phyloP scores from a whole-genome alignment of 2,329 filamentous ascomycete species.

The Atkinsonella hypoxylon region DNA sequence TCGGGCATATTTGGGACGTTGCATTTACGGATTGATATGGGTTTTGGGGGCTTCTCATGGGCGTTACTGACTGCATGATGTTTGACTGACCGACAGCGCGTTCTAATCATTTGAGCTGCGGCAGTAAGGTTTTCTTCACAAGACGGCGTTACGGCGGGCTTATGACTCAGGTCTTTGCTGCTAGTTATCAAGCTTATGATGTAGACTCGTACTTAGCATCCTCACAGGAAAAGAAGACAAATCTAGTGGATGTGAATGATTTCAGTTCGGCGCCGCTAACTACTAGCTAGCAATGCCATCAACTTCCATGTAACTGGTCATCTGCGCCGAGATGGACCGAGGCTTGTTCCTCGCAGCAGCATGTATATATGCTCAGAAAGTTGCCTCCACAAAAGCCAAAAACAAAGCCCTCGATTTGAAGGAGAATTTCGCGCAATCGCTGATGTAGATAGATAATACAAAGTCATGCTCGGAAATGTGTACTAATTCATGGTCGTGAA shows the following conservation, averaged over 20 bases:
- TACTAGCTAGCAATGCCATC: not conserved
- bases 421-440: slow-evolving; percentile 2
- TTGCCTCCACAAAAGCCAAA: not conserved
- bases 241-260: not conserved
- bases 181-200: not conserved
- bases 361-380: not conserved
- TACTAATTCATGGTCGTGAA: not conserved
- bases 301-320: not conserved
- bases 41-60: too few species aligned
- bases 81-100: not conserved
- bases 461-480: not conserved
- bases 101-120: not conserved
- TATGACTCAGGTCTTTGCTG: not conserved
- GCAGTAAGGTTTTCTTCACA: not conserved
- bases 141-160: slow-evolving; percentile 1
- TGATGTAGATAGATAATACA: slow-evolving; percentile 6
- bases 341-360: not conserved
- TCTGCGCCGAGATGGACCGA: not conserved
- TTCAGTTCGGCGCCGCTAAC: not conserved
- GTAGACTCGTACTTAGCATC: not conserved
- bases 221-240: not conserved
- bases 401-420: not conserved
- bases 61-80: not conserved
- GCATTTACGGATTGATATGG: not conserved
- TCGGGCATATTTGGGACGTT: not conserved